A percentile compares a stretch with the other conserved stretches of the same genome.
These are phyloP conservation scores for Tricladium varicosporioides DNA, from an alignment of 2,329 filamentous ascomycete species.

Conservation along the genomic window DNA sequence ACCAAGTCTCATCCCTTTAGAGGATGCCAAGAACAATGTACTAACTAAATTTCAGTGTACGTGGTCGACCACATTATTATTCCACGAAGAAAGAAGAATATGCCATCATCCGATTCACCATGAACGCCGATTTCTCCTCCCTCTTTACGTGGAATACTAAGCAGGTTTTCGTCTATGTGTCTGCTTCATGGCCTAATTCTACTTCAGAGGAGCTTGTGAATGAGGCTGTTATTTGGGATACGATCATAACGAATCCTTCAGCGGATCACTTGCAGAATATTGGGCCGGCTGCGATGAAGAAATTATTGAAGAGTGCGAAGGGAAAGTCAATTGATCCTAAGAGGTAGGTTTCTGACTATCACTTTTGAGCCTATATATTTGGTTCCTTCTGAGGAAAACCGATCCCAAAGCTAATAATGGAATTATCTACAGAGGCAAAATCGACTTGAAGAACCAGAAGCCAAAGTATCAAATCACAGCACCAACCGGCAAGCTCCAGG, in stretches of 20 bases:
- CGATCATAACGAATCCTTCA: constrained; percentile 77
- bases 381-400: constrained; percentile 4
- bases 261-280: constrained; percentile 62
- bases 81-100: constrained; percentile 91
- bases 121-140: constrained; percentile 84
- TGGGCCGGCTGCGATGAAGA: constrained; percentile 58
- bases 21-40: neutral
- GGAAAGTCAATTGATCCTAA: constrained; percentile 55
- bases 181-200: constrained; percentile 64
- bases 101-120: constrained; percentile 87
- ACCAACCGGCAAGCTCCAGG: constrained; percentile 74
- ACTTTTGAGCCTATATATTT: neutral
- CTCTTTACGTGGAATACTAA: constrained; percentile 99
- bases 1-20: neutral
- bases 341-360: constrained; percentile 22
- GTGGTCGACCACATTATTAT: constrained; percentile 95
- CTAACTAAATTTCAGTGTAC: constrained; percentile 55
- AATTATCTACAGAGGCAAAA: constrained; percentile 55
- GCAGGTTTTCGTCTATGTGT: constrained; percentile 94
- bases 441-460: constrained; percentile 79
- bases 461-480: constrained; percentile 98
- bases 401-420: constrained; percentile 12
- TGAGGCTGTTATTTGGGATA: constrained; percentile 92
- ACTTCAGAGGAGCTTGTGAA: constrained; percentile 41
- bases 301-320: constrained; percentile 56